A percentile compares a stretch with the other conserved stretches of the same genome.
Conservation (phyloP, 768 basidiomycete genomes). For the Leucocoprinus sp. region DNA sequence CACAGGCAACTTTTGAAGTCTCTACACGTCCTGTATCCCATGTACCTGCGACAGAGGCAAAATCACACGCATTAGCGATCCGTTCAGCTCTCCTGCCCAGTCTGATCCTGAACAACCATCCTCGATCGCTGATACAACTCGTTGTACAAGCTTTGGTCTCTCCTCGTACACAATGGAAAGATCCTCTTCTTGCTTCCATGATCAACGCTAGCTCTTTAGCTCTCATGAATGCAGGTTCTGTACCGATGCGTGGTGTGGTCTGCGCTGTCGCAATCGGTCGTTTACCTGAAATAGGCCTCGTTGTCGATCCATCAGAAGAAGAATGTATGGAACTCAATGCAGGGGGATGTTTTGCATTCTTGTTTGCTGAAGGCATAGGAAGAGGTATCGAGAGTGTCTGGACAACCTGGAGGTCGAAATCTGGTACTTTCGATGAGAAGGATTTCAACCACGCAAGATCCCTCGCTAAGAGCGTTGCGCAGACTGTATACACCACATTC, state of each 20-base stretch:
- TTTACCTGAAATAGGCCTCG: conserved; percentile 22
- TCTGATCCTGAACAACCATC: conserved; percentile 58
- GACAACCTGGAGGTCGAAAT: conserved; percentile 43
- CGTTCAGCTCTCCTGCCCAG: conserved; percentile 51
- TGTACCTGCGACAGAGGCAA: conserved; percentile 63
- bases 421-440: conserved; percentile 28
- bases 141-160: conserved; percentile 55
- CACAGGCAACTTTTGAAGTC: conserved; percentile 70
- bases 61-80: conserved; percentile 45
- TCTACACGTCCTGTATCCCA: conserved; percentile 60
- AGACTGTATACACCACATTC: conserved; percentile 38
- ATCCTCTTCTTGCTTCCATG: conserved; percentile 49
- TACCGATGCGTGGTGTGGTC: conserved; percentile 70
- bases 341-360: conserved; percentile 65
- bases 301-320: conserved; percentile 46
- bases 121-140: conserved; percentile 71
- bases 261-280: conserved; percentile 57
- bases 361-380: conserved; percentile 29
- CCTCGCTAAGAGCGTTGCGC: conserved; percentile 41
- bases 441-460: conserved; percentile 37
- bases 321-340: conserved; percentile 30
- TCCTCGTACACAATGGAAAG: conserved; percentile 20
- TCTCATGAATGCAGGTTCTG: conserved; percentile 57
- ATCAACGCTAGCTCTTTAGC: conserved; percentile 68
- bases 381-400: conserved; percentile 31